A percentile compares a stretch with the other conserved stretches of the same genome.
Evolutionary conservation across 768 basidiomycete genomes (phyloP).

Genomic region (Floccularia luteovirens): DNA sequence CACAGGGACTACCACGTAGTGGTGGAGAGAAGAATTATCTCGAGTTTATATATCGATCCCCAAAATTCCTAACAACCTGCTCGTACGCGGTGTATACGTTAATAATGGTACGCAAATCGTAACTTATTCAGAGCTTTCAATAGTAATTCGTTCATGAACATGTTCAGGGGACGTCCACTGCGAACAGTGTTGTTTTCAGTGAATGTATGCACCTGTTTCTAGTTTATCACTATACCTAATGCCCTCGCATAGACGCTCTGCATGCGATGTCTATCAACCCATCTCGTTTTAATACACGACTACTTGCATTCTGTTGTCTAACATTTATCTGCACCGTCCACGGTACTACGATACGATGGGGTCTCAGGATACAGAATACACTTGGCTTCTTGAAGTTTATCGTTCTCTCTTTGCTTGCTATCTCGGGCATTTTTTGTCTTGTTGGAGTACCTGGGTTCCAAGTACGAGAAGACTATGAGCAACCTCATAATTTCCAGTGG

Average conservation of each 20-base stretch:
- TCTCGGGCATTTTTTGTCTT: slow-evolving; percentile 48
- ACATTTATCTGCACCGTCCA: slow-evolving; percentile 54
- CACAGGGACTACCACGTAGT: slow-evolving; percentile 57
- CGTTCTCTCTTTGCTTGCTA: slow-evolving; percentile 42
- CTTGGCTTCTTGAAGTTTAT: slow-evolving; percentile 58
- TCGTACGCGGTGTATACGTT: slow-evolving; percentile 49
- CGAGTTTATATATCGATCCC: slow-evolving; percentile 57
- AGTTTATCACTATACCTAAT: not conserved
- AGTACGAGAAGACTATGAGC: slow-evolving; percentile 39
- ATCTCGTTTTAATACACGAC: slow-evolving; percentile 37
- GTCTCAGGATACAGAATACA: slow-evolving; percentile 55
- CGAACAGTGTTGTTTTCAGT: slow-evolving; percentile 59
- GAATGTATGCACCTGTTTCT: slow-evolving; percentile 41
- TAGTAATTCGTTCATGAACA: too few relatives aligned
- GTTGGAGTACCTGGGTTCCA: slow-evolving; percentile 39
- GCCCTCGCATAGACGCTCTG: slow-evolving; percentile 36
- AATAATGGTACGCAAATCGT: slow-evolving; percentile 41
- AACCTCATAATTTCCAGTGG: slow-evolving; percentile 55
- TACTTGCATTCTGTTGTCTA: slow-evolving; percentile 46
- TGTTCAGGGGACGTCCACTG: slow-evolving; percentile 48
- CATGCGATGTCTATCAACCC: slow-evolving; percentile 42
- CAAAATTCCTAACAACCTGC: slow-evolving; percentile 55
- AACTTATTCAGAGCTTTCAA: too few relatives aligned
- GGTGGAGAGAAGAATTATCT: slow-evolving; percentile 77
- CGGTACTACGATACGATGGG: slow-evolving; percentile 42